phyloP scores from a whole-genome alignment of 306 rosid genomes.

The Prunus salicina region DNA sequence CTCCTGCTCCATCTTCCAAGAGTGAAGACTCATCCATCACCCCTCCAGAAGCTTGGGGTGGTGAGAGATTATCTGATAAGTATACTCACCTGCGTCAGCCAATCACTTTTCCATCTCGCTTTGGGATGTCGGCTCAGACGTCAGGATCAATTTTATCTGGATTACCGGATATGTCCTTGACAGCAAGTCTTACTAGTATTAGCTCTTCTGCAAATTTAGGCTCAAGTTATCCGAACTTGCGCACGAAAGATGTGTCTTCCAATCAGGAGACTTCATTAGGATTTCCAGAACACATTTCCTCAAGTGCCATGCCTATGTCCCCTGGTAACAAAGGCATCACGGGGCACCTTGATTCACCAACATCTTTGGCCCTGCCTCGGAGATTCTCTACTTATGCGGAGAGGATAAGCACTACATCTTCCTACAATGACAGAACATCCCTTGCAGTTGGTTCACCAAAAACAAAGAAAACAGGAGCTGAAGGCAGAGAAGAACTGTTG shows the following conservation, averaged over 20 bases:
- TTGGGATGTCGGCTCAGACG: slow-evolving; percentile 62
- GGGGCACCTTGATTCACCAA: slow-evolving; percentile 70
- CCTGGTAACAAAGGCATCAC: slow-evolving; percentile 52
- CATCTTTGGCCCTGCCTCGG: slow-evolving; percentile 52
- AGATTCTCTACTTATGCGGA: slow-evolving; percentile 88
- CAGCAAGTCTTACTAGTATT: slow-evolving; percentile 37
- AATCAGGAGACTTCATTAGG: slow-evolving; percentile 66
- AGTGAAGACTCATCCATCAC: slow-evolving; percentile 84
- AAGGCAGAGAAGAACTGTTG: slow-evolving; percentile 79
- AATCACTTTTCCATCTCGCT: slow-evolving; percentile 64
- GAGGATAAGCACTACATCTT: slow-evolving; percentile 79
- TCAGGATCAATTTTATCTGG: slow-evolving; percentile 66
- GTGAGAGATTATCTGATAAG: slow-evolving; percentile 83
- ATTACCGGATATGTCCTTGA: slow-evolving; percentile 62
- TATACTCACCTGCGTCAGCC: slow-evolving; percentile 54
- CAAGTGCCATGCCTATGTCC: slow-evolving; percentile 51
- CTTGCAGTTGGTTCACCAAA: slow-evolving; percentile 75
- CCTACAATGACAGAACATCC: slow-evolving; percentile 62
- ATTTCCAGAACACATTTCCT: slow-evolving; percentile 49
- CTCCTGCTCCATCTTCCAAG: slow-evolving; percentile 70
- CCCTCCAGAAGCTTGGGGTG: slow-evolving; percentile 99
- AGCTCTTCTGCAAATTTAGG: slow-evolving; percentile 49
- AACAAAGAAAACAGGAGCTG: slow-evolving; percentile 89
- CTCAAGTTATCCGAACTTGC: slow-evolving; percentile 55
- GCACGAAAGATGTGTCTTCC: slow-evolving; percentile 57